phyloP scores from a whole-genome alignment of 148 eudicot genomes.

The Tetragonia tetragonoides region DNA sequence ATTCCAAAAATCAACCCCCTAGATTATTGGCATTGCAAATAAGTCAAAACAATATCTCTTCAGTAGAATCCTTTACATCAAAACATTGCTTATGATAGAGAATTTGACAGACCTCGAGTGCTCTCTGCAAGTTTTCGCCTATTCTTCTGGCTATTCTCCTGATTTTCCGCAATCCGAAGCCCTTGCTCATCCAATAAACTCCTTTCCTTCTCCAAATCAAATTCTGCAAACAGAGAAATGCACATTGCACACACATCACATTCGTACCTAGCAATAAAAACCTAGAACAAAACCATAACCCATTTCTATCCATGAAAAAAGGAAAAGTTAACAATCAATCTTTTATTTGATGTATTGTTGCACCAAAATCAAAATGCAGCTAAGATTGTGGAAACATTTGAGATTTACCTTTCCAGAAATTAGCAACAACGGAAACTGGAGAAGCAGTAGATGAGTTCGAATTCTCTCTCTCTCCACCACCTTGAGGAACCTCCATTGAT shows the following conservation, averaged over 20 bases:
- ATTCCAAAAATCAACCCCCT: too few species aligned
- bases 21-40: too few species aligned
- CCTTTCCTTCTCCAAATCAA: slow-evolving; percentile 96
- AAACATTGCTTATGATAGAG: too few species aligned
- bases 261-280: not conserved
- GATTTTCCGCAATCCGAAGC: slow-evolving; percentile 91
- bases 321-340: not conserved
- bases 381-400: not conserved
- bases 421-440: slow-evolving; percentile 68
- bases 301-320: not conserved
- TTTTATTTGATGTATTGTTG: not conserved
- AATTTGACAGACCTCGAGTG: slow-evolving; percentile 67
- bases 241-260: slow-evolving; percentile 1
- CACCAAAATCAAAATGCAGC: not conserved
- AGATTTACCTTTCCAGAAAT: slow-evolving; percentile 87
- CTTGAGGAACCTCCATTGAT: slow-evolving; percentile 66
- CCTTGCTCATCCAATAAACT: slow-evolving; percentile 92
- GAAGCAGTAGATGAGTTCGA: slow-evolving; percentile 55
- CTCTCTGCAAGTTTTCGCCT: slow-evolving; percentile 96
- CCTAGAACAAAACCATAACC: not conserved
- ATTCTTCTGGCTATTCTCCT: slow-evolving; percentile 95
- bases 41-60: not conserved
- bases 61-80: not conserved
- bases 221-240: slow-evolving; percentile 45
- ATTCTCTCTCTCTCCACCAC: slow-evolving; percentile 55